These are phyloP conservation scores for Ceratobasidium sp. DNA, from an alignment of 1,284 basidiomycete genomes.

Conservation along the genomic window DNA sequence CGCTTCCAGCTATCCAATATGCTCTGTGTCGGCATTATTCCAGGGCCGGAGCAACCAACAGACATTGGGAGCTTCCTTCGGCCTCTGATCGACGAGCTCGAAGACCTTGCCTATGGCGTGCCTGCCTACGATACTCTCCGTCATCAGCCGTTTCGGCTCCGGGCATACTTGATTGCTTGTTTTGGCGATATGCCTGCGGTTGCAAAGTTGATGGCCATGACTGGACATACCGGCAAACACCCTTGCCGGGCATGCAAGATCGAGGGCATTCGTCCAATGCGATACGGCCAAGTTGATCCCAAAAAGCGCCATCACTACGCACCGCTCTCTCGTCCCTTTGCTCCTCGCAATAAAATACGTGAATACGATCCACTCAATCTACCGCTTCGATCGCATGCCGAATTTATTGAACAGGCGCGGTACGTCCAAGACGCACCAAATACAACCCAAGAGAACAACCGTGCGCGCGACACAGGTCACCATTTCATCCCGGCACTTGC, in stretches of 20 bases:
- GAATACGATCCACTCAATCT: too few species aligned
- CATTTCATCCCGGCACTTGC: too few species aligned
- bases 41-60: slow-evolving; percentile 27
- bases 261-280: neutral
- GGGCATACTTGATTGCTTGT: slow-evolving; percentile 18
- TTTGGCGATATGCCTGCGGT: slow-evolving; percentile 49
- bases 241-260: slow-evolving; percentile 46
- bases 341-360: too few species aligned
- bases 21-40: slow-evolving; percentile 16
- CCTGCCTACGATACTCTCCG: slow-evolving; percentile 27
- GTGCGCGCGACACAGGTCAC: too few species aligned
- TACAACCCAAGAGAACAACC: too few species aligned
- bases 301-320: too few species aligned
- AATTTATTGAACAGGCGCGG: too few species aligned
- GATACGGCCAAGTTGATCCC: too few species aligned
- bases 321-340: too few species aligned
- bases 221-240: slow-evolving; percentile 45
- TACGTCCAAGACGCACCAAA: too few species aligned
- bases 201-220: slow-evolving; percentile 45
- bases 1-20: slow-evolving; percentile 13
- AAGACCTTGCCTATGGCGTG: slow-evolving; percentile 30
- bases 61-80: slow-evolving; percentile 31
- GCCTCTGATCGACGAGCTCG: slow-evolving; percentile 31
- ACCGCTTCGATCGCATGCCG: too few species aligned
- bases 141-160: slow-evolving; percentile 20